These are phyloP conservation scores for Gigaspora rosea DNA, from an alignment of 192 early-diverging fungal genomes.

Conservation along the genomic window DNA sequence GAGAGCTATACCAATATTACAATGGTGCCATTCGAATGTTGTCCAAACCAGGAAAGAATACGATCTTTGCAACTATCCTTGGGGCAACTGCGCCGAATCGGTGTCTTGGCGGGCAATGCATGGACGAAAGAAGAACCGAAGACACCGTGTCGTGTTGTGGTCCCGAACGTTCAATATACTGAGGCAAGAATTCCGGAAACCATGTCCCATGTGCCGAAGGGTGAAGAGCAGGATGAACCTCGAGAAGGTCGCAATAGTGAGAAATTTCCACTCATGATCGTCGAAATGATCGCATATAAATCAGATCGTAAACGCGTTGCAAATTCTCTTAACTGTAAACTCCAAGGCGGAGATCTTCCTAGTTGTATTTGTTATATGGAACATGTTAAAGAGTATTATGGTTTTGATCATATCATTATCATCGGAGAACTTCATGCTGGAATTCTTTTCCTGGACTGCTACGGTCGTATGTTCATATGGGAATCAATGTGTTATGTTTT, in stretches of 20 bases:
- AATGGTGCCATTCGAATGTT: slow-evolving; percentile 24
- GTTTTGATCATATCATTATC: slow-evolving; percentile 22
- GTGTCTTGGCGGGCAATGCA: slow-evolving; percentile 20
- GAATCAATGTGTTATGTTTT: slow-evolving; percentile 26
- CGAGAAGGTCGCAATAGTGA: slow-evolving; percentile 16
- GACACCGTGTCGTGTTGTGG: slow-evolving; percentile 13
- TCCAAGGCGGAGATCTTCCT: neutral
- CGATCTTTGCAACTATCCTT: slow-evolving; percentile 19
- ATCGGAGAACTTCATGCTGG: slow-evolving; percentile 12
- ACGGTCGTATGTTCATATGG: slow-evolving; percentile 20
- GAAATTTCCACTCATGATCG: slow-evolving; percentile 9
- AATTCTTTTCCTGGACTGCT: slow-evolving; percentile 20
- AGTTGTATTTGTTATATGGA: slow-evolving; percentile 6
- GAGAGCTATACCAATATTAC: neutral
- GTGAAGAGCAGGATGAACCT: slow-evolving; percentile 13
- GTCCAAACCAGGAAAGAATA: slow-evolving; percentile 16
- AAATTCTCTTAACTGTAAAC: neutral
- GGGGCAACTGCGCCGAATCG: slow-evolving; percentile 24
- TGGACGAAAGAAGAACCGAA: slow-evolving; percentile 5
- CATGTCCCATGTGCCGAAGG: slow-evolving; percentile 10
- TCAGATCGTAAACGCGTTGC: slow-evolving; percentile 1
- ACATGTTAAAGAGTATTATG: slow-evolving; percentile 13
- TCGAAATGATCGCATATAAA: too few relatives aligned
- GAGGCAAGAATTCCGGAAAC: slow-evolving; percentile 22
- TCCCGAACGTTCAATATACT: slow-evolving; percentile 1